Conservation (phyloP, 148 eudicot species). For the Persicaria maculosa region DNA sequence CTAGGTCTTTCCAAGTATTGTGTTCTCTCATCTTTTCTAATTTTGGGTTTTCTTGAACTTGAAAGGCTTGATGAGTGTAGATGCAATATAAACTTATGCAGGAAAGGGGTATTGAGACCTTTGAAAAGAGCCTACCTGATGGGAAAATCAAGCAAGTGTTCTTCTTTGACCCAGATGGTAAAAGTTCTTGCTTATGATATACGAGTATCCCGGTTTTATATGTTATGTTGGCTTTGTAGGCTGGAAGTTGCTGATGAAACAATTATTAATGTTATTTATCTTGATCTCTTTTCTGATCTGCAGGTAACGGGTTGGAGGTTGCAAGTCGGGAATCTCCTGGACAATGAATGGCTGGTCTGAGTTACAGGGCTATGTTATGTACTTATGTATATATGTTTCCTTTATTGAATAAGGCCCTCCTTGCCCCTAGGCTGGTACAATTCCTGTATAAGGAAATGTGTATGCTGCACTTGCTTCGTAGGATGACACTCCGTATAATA, state of each 20-base stretch:
- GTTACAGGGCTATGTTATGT: neutral
- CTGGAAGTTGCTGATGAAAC: neutral
- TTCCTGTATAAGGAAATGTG: neutral
- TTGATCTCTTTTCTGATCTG: neutral
- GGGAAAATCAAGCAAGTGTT: slow-evolving; percentile 80
- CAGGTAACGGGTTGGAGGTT: slow-evolving; percentile 90
- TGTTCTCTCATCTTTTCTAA: no score
- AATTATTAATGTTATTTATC: neutral
- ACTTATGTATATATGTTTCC: neutral
- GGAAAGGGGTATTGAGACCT: slow-evolving; percentile 77
- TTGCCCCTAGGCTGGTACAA: no score
- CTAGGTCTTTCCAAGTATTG: no score
- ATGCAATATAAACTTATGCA: slow-evolving; percentile 18
- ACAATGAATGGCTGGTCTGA: slow-evolving; percentile 13
- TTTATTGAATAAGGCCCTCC: neutral
- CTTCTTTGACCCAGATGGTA: slow-evolving; percentile 96
- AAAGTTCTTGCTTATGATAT: slow-evolving; percentile 6
- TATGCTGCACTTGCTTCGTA: neutral
- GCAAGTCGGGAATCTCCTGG: slow-evolving; percentile 26
- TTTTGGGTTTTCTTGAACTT: neutral
- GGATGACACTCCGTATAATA: no score
- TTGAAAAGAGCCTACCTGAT: slow-evolving; percentile 55
- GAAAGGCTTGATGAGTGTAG: neutral
- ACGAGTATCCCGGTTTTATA: neutral
- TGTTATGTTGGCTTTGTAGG: neutral